phyloP scores from a whole-genome alignment of 176 grass and related monocot genomes.

The Pontederia crassipes region DNA sequence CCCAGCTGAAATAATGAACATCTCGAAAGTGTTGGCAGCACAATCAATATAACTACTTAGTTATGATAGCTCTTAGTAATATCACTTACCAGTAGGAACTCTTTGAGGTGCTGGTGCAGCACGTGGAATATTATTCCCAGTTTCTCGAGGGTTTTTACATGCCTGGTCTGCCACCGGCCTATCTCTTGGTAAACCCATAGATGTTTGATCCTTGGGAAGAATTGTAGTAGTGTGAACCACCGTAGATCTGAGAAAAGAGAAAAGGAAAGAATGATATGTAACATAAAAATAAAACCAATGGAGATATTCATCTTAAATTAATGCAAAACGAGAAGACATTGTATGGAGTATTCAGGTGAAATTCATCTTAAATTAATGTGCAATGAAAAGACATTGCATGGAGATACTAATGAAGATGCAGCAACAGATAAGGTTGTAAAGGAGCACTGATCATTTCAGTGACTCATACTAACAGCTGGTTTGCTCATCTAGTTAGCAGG shows the following conservation, averaged over 20 bases:
- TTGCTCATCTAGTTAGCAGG: too few relatives aligned
- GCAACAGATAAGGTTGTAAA: too few relatives aligned
- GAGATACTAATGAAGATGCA: too few relatives aligned
- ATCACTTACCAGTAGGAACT: constrained; percentile 46
- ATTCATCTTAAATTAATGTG: too few relatives aligned
- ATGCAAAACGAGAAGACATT: too few relatives aligned
- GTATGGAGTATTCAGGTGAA: too few relatives aligned
- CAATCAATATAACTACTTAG: not conserved
- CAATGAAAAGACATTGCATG: too few relatives aligned
- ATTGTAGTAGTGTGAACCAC: constrained; percentile 48
- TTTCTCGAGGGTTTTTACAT: constrained; percentile 5
- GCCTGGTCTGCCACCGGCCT: not conserved
- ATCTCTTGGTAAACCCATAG: not conserved
- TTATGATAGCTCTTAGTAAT: constrained; percentile 11
- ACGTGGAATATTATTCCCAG: constrained; percentile 11
- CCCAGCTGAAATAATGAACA: constrained; percentile 30
- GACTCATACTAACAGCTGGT: too few relatives aligned
- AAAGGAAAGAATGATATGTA: not conserved
- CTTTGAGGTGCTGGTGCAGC: constrained; percentile 38
- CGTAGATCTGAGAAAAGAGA: constrained; percentile 41
- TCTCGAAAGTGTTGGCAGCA: not conserved
- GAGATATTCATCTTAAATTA: constrained; percentile 1
- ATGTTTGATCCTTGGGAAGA: constrained; percentile 24
- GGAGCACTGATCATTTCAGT: too few relatives aligned
- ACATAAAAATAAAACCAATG: not conserved